phyloP scores from a whole-genome alignment of 2,329 filamentous ascomycete species.

The Xylariales sp. region DNA sequence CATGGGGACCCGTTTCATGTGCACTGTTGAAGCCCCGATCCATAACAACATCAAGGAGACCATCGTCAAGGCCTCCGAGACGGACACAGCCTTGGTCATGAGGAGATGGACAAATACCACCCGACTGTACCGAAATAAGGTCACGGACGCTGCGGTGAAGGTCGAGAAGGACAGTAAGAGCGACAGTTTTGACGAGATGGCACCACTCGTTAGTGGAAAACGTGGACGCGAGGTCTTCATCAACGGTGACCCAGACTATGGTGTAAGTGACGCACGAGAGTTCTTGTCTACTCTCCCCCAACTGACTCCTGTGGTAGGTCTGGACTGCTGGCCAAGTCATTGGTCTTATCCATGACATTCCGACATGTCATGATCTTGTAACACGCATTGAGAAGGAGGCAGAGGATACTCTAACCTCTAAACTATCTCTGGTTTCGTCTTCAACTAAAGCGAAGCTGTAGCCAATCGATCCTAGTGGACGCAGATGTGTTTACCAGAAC shows the following conservation, averaged over 20 bases:
- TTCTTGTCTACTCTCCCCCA: slow-evolving; percentile 7
- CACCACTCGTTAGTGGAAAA: slow-evolving; percentile 83
- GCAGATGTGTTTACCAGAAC: too few relatives aligned
- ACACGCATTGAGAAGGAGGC: slow-evolving; percentile 75
- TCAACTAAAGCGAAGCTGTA: too few relatives aligned
- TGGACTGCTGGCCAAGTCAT: slow-evolving; percentile 98
- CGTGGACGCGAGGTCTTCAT: slow-evolving; percentile 86
- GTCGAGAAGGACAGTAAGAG: slow-evolving; percentile 78
- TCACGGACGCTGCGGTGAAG: slow-evolving; percentile 72
- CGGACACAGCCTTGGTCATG: slow-evolving; percentile 83
- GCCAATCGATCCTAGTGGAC: too few relatives aligned
- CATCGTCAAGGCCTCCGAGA: slow-evolving; percentile 85
- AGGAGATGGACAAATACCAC: slow-evolving; percentile 91
- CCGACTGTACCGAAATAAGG: slow-evolving; percentile 85
- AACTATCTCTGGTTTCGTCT: slow-evolving; percentile 49
- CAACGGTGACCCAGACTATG: slow-evolving; percentile 85
- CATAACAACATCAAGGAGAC: slow-evolving; percentile 90
- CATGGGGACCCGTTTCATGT: slow-evolving; percentile 99
- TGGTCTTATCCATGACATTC: slow-evolving; percentile 78
- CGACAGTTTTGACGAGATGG: slow-evolving; percentile 86
- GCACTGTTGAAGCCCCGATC: slow-evolving; percentile 87
- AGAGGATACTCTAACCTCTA: slow-evolving; percentile 58
- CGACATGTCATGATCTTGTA: slow-evolving; percentile 66
- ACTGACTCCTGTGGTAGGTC: slow-evolving; percentile 49
- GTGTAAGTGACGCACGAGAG: slow-evolving; percentile 55